Evolutionary conservation across 2,329 filamentous ascomycete species (phyloP), one percentile per base, ranked within the genome.

Genomic region (Trichophyton verrucosum): DNA sequence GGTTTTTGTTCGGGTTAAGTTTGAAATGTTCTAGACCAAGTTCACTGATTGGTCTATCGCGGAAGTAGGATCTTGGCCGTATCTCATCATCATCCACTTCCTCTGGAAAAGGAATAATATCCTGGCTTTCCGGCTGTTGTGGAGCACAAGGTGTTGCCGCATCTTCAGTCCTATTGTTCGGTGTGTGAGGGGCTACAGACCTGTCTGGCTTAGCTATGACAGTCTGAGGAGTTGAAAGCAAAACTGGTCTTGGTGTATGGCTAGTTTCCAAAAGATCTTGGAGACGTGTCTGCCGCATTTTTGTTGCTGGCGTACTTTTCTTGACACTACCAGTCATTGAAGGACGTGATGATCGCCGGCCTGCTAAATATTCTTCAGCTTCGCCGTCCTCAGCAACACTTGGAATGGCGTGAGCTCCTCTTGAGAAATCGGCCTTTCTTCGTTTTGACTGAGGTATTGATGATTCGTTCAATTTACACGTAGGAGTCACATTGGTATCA

Each of bases 11-110:
- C 0, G 89, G 86, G 65, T 96, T 95, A 66, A 94, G 78, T 70
- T 86, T 92, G 77, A 96, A 96, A 72, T 95, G 86, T 11, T 83
- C 81, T 0, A 87, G 75, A 13, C 76, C 76, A 11, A 95, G 79
- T 38, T 80, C 76, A 0, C 78, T 74, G 2, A 84, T 64, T 0
- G 84, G 81, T 58, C 80, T 82, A 8, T 78, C 71, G 57, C 89
- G 83, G 15, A 88, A 78, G 1, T 77, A 76, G 61, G 47, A 38
- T 59, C 30, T 9, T 13, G 27, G 8, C 36, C 40, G 36, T 57
- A 27, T 24, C 11, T 27, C 27, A 24, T 57, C 55, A 30, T 57
- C n/a, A 4, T 55, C 27, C 27, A 36, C 51, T 13, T 51, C 46
- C 22, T 27, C 20, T 5, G 22, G 30, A 36, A n/a, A 9, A 17